Base-by-base conservation (phyloP, 2,329 filamentous ascomycete species). In the Claviceps citrina region DNA sequence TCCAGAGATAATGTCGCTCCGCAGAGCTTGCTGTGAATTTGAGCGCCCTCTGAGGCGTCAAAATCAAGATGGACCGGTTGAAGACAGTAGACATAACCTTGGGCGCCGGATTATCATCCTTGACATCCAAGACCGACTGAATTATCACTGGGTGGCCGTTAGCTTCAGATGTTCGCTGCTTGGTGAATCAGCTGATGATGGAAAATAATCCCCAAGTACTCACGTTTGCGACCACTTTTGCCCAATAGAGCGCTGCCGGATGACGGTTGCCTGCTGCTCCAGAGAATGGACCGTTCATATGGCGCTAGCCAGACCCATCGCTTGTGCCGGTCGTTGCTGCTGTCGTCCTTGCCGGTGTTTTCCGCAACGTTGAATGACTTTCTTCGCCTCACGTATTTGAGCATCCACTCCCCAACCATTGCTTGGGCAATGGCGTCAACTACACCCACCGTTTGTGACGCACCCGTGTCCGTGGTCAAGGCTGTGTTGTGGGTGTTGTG, bases 331-430 rank as follows among this genome's bases (percentile, higher is more conserved):
- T 81, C 78, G 46, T 76, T 78, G 59, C 83, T 78, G 46, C 69
- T 80, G 46, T 82, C 76, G 53, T 86, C 78, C 46, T 76, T 76
- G 27, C 71, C 70, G 44, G 69, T 75, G 19, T 66, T 69, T 33
- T 87, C 83, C 3, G 72, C 64, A 39, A 89, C 76, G 16, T 85
- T 85, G 56, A 98, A 96, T 0, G 89, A 93, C 62, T 87, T 95
- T 48, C 89, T 76, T 56, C 84, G 74, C 38, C 84, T 73, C 26
- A 89, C 81, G 53, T 93, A 91, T 60, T 93, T 93, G 67, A 80
- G 87, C 83, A 93, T 89, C 82, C 84, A 91, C 54, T 96, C 91
- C 28, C 91, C 91, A 24, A 98, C 85, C 91, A 98, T 98, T 0
- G 89, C 93, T 55, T 93, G 87, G 1, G 91, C 87, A 58, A 98